Evolutionary conservation across 805 yeast species (phyloP), one percentile per base, ranked within the genome.

Genomic region (Komagataella populi): DNA sequence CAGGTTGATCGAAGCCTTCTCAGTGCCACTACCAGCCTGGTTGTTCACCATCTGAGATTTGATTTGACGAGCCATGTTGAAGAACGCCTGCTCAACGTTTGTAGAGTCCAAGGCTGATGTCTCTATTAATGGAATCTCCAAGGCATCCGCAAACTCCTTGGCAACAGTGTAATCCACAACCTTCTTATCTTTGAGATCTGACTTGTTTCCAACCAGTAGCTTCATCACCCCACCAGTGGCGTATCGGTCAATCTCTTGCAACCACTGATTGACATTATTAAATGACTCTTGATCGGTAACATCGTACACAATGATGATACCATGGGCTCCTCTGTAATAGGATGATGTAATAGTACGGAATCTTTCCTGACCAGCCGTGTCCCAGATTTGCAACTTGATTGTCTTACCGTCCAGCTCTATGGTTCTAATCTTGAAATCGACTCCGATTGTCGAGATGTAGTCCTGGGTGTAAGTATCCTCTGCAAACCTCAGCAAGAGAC

Each of bases 281-380:
- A 91, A 91, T 16, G 89, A 84, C 67, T 88, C 96, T 70, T 88
- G 96, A 69, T 93, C 98, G 50, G 99, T 93, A 48, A 93, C 97
- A 66, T 91, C 99, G 68, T 93, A 91, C 50, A 91, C 99, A 60
- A 91, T 91, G 62, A 91, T 93, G 68, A 91, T 93, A 55, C 99
- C 99, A 66, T 91, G 98, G 10, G 98, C 96, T 52, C 99, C 99
- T 68, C 99, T 84, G 75, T 91, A 91, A 73, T 91, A 91, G 14
- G 96, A 87, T 12, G 96, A 87, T 10, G 98, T 93, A 71, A 91
- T 91, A 50, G 99, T 93, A 71, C 98, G 83, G 74, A 93, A 93
- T 61, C 99, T 77, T 70, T 93, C 99, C 73, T 93, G 99, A 48
- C 99, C 99, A 10, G 98, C 99, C 52, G 99, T 93, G 67, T 93